Evolutionary conservation across 345 rosid species (phyloP), one percentile per base, ranked within the genome.

Genomic region (Combretum micranthum): DNA sequence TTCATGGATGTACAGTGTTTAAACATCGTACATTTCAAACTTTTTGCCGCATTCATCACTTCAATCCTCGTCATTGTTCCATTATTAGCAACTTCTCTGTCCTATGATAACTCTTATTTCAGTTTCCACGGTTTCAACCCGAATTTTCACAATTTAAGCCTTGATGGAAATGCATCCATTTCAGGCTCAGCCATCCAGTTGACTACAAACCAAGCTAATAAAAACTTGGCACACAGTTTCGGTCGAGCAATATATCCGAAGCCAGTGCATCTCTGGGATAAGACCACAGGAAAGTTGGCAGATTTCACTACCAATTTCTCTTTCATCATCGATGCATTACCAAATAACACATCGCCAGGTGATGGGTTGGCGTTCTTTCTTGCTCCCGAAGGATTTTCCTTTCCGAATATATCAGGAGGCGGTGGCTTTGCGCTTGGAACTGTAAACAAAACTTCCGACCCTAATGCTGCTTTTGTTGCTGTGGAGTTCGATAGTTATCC

Each of bases 231-330:
- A 32, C 9, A 5, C 39, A 46, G 49, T 17, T 15, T 4, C 49
- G 49, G 49, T 17, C 16, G 49, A 46, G 49, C 49, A 15, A 46
- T 17, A 4, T 46, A 46, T 46, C 17, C 17, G 1, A 9, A 15
- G 16, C 49, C 49, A 46, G 16, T 46, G 49, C 49, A 46, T 46
- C 49, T 46, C 19, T 46, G 49, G 49, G 49, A 32, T 32, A 32
- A 32, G 39, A 32, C 39, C 39, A 32, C 39, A 32, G 39, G 39
- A 32, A 32, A 32, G 16, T 17, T 46, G 17, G 49, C 49, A 1
- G 19, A 15, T 17, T 46, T 46, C 11, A 46, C 49, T 4, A 46
- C 49, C 1, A 4, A 46, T 17, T 46, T 46, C 19, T 7, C 49
- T 17, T 46, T 46, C 49, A 12, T 9, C 19, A 46, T 46, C 11